Percentiles rank a stretch among this genome's conserved stretches.
Evolutionary conservation across 2,329 filamentous ascomycete genomes (phyloP).

Genomic region (Stylonectria norvegica): DNA sequence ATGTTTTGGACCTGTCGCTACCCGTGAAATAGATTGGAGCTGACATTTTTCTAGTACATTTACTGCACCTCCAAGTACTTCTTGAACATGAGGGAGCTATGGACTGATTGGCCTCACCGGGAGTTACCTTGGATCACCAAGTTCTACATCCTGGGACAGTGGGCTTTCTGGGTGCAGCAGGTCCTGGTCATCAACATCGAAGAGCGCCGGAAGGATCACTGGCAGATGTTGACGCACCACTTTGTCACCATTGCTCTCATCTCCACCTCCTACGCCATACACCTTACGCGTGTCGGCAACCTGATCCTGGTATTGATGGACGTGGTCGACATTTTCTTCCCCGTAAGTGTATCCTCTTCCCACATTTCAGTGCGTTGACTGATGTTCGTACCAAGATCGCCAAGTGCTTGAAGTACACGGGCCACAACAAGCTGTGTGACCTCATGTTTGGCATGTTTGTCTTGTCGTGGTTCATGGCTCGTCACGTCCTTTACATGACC

Average conservation of each 20-base stretch:
- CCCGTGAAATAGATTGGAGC: background rate
- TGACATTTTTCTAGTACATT: slow-evolving; percentile 59
- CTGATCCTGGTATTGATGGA: slow-evolving; percentile 92
- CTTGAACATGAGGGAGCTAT: slow-evolving; percentile 71
- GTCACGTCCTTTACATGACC: slow-evolving; percentile 75
- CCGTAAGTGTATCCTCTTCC: slow-evolving; percentile 63
- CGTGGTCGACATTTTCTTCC: slow-evolving; percentile 81
- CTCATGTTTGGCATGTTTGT: slow-evolving; percentile 82
- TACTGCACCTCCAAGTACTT: slow-evolving; percentile 75
- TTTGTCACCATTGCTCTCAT: slow-evolving; percentile 83
- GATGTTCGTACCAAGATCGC: slow-evolving; percentile 56
- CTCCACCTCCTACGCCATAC: slow-evolving; percentile 78
- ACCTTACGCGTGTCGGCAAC: slow-evolving; percentile 82
- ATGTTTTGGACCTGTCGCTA: slow-evolving; percentile 33
- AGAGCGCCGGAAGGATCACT: slow-evolving; percentile 88
- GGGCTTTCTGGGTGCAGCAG: slow-evolving; percentile 92
- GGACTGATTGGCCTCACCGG: slow-evolving; percentile 79
- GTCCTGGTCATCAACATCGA: slow-evolving; percentile 93
- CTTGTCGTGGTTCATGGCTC: slow-evolving; percentile 75
- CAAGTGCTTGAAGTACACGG: slow-evolving; percentile 90
- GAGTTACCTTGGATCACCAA: slow-evolving; percentile 76
- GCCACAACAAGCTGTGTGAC: slow-evolving; percentile 74
- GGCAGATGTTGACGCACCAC: slow-evolving; percentile 97
- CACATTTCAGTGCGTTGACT: slow-evolving; percentile 8
- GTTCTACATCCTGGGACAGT: slow-evolving; percentile 85